Percentiles rank a stretch among this genome's conserved stretches.
These are phyloP conservation scores for Pseudoneurospora amorphoporcata DNA, from an alignment of 495 filamentous ascomycete genomes.

Conservation along the genomic window DNA sequence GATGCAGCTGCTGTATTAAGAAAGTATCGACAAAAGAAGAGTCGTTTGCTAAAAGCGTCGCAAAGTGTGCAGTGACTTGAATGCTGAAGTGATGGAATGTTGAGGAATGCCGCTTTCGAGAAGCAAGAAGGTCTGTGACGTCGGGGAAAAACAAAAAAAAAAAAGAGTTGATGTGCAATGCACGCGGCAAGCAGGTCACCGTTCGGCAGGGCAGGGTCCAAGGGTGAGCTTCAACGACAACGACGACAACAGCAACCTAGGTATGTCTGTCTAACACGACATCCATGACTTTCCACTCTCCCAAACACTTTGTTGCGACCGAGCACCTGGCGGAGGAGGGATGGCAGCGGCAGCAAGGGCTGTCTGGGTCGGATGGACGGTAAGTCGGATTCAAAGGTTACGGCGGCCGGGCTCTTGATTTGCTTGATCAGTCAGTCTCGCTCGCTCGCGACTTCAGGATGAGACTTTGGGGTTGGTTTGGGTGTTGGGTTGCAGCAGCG, in stretches of 20 bases:
- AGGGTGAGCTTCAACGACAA: not conserved
- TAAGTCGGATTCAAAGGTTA: not conserved
- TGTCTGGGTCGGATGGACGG: not conserved
- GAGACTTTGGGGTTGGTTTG: not conserved
- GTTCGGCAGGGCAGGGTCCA: not conserved
- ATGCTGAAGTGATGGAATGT: not conserved
- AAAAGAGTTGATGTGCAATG: not conserved
- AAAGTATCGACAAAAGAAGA: constrained; percentile 8
- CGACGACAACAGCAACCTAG: not conserved
- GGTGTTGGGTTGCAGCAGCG: constrained; percentile 10
- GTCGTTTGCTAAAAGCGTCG: constrained; percentile 2
- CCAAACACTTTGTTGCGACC: not conserved
- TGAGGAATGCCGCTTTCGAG: not conserved
- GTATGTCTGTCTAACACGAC: not conserved
- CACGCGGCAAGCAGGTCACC: not conserved
- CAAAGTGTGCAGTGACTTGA: constrained; percentile 1
- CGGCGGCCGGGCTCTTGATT: not conserved
- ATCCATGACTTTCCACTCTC: not conserved
- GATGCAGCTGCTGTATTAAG: constrained; percentile 26
- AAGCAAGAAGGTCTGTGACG: not conserved
- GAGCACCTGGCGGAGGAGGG: not conserved
- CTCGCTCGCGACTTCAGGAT: not conserved
- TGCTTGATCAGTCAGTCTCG: not conserved
- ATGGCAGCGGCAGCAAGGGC: not conserved
- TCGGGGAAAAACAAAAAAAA: constrained; percentile 5